A percentile compares a stretch with the other conserved stretches of the same genome.
These are phyloP conservation scores for Carex scoparia DNA, from an alignment of 176 grass and related monocot genomes.

Conservation along the genomic window DNA sequence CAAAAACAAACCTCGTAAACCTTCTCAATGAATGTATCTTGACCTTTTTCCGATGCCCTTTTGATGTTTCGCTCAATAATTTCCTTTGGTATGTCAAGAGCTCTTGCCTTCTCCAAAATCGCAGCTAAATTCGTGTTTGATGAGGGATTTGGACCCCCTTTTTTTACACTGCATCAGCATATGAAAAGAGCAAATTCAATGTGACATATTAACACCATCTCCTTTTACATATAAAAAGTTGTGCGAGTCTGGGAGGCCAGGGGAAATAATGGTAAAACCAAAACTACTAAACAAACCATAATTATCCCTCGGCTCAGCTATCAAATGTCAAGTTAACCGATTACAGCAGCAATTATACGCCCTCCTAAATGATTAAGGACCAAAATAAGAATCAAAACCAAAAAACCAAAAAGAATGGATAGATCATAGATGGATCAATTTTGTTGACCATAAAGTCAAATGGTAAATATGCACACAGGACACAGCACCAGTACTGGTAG, in stretches of 20 bases:
- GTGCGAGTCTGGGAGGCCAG: not conserved
- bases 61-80: conserved; percentile 95
- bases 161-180: conserved; percentile 61
- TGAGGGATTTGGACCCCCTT: conserved; percentile 66
- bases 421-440: not conserved
- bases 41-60: conserved; percentile 89
- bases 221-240: not conserved
- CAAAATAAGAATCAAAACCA: not conserved
- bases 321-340: not conserved
- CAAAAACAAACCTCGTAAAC: conserved; percentile 65
- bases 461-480: not conserved
- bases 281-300: not conserved
- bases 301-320: not conserved
- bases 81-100: conserved; percentile 86
- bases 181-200: not conserved
- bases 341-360: not conserved
- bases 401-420: not conserved
- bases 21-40: conserved; percentile 90
- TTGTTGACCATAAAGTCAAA: not conserved
- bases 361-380: not conserved
- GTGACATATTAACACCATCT: not conserved
- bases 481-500: not conserved
- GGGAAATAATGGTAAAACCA: not conserved
- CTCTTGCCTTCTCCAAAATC: conserved; percentile 80
- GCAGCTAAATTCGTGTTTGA: conserved; percentile 77